Evolutionary conservation across 768 basidiomycete genomes (phyloP), one percentile per base, ranked within the genome.

Genomic region (Kockovaella imperatae): DNA sequence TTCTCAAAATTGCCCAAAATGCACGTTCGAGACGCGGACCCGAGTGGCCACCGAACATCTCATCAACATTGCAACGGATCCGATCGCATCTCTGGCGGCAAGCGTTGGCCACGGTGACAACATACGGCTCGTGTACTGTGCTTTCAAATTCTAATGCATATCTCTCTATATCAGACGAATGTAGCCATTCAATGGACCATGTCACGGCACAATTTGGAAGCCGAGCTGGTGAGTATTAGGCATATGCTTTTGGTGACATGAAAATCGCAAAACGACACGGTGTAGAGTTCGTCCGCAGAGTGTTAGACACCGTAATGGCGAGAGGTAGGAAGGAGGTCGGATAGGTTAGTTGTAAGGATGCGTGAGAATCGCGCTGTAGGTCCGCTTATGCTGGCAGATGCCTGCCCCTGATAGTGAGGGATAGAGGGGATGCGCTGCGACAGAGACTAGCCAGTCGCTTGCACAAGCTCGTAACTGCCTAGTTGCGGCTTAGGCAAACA

Each of bases 191-290:
- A n/a, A n/a, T n/a, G n/a, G n/a, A n/a, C n/a, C n/a, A n/a, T n/a
- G n/a, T n/a, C n/a, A n/a, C n/a, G n/a, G n/a, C n/a, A n/a, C n/a
- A n/a, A n/a, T n/a, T n/a, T n/a, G n/a, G n/a, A 30, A 47, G 35
- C 50, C 41, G 57, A 57, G 60, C 52, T 52, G 70, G 70, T 72
- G 70, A 72, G 70, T 72, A 68, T 52, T 58, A 63, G 64, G 56
- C 44, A 34, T 42, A 49, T 43, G 87, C 62, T 93, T 66, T 91
- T 74, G 88, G 87, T 91, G 65, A 83, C 78, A 81, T 71, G 87
- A 86, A 91, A 93, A 93, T 91, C 84, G 89, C 87, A 80, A 83
- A 82, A 78, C 75, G 84, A 84, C 81, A 82, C 88, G 69, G 72
- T 68, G 66, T 60, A 50, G 70, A 52, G 59, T 56, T 60, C 63